Base-by-base conservation (phyloP, 2,329 filamentous ascomycete species). In the Orbilia oligospora region DNA sequence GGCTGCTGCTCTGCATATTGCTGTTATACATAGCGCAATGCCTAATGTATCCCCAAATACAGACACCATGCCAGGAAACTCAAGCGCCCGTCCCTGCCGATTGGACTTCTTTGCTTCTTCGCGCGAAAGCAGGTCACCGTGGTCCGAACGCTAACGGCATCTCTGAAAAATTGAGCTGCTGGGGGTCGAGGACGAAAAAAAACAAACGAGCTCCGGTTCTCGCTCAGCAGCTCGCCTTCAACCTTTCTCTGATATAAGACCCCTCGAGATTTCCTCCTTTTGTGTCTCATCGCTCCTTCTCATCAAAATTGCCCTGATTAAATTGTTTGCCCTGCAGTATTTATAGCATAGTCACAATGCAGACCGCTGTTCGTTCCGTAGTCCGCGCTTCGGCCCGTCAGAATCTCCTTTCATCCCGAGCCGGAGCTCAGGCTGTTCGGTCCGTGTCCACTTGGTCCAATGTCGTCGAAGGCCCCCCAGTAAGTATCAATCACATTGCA, bases 381-480 rank as follows among this genome's bases (percentile, higher is more conserved):
- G 68, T 72, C 58, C 68, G 75, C 53, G 68, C 64, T 44, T 78
- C 75, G 75, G 75, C 75, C 68, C 75, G 68, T 27, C 68, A 58
- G 48, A 68, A 51, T 18, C 51, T 69, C 61, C 16, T 72, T 38
- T 53, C 76, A 30, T 70, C 69, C 65, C 76, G 70, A 69, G 56
- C 65, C 63, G 76, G 82, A 84, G 76, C 70, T 73, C 70, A 73
- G 61, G 86, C 86, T 81, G 84, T 87, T 81, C 87, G 89, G 84
- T 89, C 91, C 83, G 91, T 90, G 82, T 97, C 94, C 79, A 93
- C 92, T 82, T 98, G 95, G 94, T 90, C 93, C 84, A 92, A 92
- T 83, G 93, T 98, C 71, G 91, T 93, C 82, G 93, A 97, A 87
- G 95, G 95, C 81, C 95, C 95, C 89, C 94, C 95, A 84, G 94